Evolutionary conservation across 805 yeast genomes (phyloP).

Genomic region (Tetrapisispora pingtungensis): DNA sequence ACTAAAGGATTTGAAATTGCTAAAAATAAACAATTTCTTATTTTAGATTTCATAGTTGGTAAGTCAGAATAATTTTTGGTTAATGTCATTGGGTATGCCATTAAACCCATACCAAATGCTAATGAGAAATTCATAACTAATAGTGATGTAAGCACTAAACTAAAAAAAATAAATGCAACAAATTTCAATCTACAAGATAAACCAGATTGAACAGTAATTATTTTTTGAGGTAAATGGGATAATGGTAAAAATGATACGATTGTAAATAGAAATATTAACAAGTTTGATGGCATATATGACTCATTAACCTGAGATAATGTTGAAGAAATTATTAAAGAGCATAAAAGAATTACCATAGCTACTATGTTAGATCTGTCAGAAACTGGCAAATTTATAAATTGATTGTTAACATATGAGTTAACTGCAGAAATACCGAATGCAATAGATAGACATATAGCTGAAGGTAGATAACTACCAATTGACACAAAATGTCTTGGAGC

Average conservation of each 20-base stretch:
- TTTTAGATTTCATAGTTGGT: background rate
- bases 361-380: conserved; percentile 13
- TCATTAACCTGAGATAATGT: conserved; percentile 14
- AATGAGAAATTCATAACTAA: conserved; percentile 78
- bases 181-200: conserved; percentile 30
- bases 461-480: conserved; percentile 85
- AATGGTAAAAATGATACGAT: conserved; percentile 15
- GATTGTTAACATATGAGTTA: conserved; percentile 39
- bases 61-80: conserved; percentile 22
- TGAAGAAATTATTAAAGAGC: conserved; percentile 25
- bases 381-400: conserved; percentile 8
- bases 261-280: conserved; percentile 12
- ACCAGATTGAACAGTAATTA: background rate
- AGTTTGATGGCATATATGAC: conserved; percentile 8
- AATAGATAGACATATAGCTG: conserved; percentile 63
- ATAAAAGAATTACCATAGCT: conserved; percentile 20
- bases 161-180: conserved; percentile 47
- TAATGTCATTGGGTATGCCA: conserved; percentile 68
- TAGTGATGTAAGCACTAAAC: conserved; percentile 61
- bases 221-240: conserved; percentile 1
- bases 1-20: conserved; percentile 45
- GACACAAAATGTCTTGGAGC: conserved; percentile 78
- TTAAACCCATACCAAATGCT: conserved; percentile 58
- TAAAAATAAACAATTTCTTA: conserved; percentile 30
- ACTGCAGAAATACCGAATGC: conserved; percentile 62